Conservation (phyloP, 2,329 filamentous ascomycete genomes). For the Colletotrichum scovillei region DNA sequence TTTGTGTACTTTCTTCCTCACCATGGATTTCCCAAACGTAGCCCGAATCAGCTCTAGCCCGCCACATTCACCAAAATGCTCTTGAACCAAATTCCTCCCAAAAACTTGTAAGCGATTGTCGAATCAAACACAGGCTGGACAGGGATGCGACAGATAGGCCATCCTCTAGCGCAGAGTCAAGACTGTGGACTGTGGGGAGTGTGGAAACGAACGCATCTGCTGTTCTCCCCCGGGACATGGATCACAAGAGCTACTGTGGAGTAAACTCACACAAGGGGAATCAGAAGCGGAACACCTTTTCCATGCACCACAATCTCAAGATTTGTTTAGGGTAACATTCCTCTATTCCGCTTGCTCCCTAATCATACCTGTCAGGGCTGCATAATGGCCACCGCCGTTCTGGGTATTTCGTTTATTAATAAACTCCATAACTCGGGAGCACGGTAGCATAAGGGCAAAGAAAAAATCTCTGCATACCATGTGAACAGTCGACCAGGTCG, state of each 20-base stretch:
- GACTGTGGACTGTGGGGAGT: constrained; percentile 34
- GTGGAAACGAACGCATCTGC: constrained; percentile 9
- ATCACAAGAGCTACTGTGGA: constrained; percentile 34
- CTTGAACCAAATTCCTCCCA: constrained; percentile 1
- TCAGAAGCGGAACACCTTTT: constrained; percentile 4
- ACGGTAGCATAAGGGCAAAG: background rate
- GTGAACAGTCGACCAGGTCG: constrained; percentile 8
- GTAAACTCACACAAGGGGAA: background rate
- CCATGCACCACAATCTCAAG: background rate
- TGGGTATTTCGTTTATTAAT: background rate
- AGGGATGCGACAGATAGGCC: constrained; percentile 12
- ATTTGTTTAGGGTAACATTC: background rate
- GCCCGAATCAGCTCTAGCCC: background rate
- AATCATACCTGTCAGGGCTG: background rate
- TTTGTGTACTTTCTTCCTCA: background rate
- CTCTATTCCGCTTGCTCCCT: background rate
- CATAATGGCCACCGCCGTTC: background rate
- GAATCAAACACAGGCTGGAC: background rate
- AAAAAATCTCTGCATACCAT: constrained; percentile 4
- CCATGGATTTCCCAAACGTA: background rate
- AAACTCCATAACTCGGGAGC: background rate
- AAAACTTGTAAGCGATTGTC: background rate
- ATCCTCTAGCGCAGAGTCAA: constrained; percentile 27
- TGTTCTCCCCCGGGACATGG: background rate
- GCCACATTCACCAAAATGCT: background rate